A percentile compares a stretch with the other conserved stretches of the same genome.
Conservation (phyloP, 352 stramenopile species). For the Phytophthora cryptogea region DNA sequence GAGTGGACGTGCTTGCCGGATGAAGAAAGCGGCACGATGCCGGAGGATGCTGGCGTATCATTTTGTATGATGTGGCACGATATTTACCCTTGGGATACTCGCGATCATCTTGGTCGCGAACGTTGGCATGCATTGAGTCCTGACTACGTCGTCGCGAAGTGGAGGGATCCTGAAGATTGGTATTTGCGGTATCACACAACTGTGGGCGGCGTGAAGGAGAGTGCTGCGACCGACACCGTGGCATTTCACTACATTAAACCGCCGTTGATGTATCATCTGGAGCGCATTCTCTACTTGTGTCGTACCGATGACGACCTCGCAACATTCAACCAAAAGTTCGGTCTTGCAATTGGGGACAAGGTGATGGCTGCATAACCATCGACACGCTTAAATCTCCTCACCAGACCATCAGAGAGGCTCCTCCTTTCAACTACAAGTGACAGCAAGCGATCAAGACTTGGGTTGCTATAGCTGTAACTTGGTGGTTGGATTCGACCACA, state of each 20-base stretch:
- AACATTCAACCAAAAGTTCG: constrained; percentile 54
- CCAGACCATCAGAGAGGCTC: neutral
- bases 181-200: constrained; percentile 62
- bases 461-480: neutral
- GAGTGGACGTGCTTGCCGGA: constrained; percentile 63
- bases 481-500: neutral
- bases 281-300: constrained; percentile 70
- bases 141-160: constrained; percentile 40
- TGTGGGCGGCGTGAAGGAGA: constrained; percentile 63
- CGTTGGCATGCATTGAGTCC: constrained; percentile 73
- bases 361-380: constrained; percentile 17
- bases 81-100: constrained; percentile 74
- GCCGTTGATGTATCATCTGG: constrained; percentile 71
- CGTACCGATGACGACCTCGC: constrained; percentile 44
- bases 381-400: no score
- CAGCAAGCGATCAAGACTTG: neutral
- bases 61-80: constrained; percentile 84
- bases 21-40: constrained; percentile 56
- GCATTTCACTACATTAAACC: constrained; percentile 75
- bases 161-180: constrained; percentile 53
- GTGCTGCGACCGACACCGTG: constrained; percentile 61
- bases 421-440: neutral
- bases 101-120: constrained; percentile 65
- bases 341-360: constrained; percentile 47
- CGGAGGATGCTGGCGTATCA: constrained; percentile 71